Evolutionary conservation across 2,329 filamentous ascomycete species (phyloP), one percentile per base, ranked within the genome.

Genomic region (Xylariaceae sp.): DNA sequence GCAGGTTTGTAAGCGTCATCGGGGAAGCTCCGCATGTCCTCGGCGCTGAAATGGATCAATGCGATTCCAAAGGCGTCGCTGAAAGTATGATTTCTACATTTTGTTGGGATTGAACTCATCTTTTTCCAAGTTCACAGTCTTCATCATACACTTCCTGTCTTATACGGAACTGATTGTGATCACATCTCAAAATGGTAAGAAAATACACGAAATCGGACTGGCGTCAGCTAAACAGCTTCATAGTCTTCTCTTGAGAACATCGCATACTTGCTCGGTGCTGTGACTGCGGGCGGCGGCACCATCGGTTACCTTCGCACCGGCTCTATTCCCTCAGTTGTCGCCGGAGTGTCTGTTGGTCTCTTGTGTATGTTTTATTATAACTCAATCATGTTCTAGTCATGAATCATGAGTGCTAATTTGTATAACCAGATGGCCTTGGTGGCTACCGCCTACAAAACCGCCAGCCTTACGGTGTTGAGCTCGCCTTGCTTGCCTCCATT

Each of bases 271-370:
- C 86, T 97, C 70, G 90, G 89, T 62, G 81, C 85, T 64, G 81
- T 97, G 60, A 97, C 92, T 60, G 91, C 92, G 55, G 82, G 88
- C 59, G 94, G 94, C 68, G 94, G 94, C 65, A 88, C 90, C 61
- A 88, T 89, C 71, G 94, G 94, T 71, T 99, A 91, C 76, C 80
- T 88, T 50, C 87, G 88, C 73, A 94, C 92, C 0, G 84, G 90
- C 60, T 97, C 92, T 23, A 74, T 96, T 53, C 93, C 93, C 44
- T 96, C 92, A 10, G 82, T 97, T 67, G 86, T 84, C 10, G 94
- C 94, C 11, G 94, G 94, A 55, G 80, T 90, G 66, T 87, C 88
- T 39, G 92, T 99, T 65, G 94, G 94, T 53, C 66, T 80, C 11
- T 73, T 86, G 15, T 85, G 82, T 85, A 77, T 51, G 78, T 74